phyloP scores from a whole-genome alignment of 129 eudicot genomes.

The Centella asiatica region DNA sequence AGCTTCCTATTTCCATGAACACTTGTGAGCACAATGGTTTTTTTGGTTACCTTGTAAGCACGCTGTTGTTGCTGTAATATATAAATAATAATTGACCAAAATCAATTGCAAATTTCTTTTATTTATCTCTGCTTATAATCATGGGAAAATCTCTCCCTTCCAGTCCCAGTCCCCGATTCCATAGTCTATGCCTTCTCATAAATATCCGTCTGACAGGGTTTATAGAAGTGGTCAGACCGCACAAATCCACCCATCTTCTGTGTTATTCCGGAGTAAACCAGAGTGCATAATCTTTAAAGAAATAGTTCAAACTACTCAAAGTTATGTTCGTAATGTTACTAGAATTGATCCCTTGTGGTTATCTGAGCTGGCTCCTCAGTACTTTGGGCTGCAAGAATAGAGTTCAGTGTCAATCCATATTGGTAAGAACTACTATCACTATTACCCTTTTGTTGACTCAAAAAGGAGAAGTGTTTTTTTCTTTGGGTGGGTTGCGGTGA shows the following conservation, averaged over 20 bases:
- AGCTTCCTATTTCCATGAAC: neutral
- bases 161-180: neutral
- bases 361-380: slow-evolving; percentile 89
- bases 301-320: slow-evolving; percentile 67
- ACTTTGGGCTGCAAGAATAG: slow-evolving; percentile 54
- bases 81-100: too few species aligned
- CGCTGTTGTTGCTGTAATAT: too few species aligned
- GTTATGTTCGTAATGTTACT: slow-evolving; percentile 67
- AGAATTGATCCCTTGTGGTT: slow-evolving; percentile 88
- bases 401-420: neutral
- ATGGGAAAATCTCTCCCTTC: neutral
- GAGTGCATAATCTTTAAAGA: slow-evolving; percentile 77
- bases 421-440: too few species aligned
- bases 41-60: neutral
- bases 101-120: neutral
- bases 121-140: neutral
- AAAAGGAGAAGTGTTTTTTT: too few species aligned
- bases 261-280: slow-evolving; percentile 53
- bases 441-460: too few species aligned
- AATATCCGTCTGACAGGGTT: slow-evolving; percentile 49
- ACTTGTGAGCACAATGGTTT: neutral
- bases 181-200: neutral
- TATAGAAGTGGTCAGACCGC: slow-evolving; percentile 72
- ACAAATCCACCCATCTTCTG: slow-evolving; percentile 85
- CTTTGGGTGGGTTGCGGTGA: too few species aligned